A percentile compares a stretch with the other conserved stretches of the same genome.
phyloP scores from a whole-genome alignment of 495 filamentous ascomycete genomes.

The Aspergillus affinis region DNA sequence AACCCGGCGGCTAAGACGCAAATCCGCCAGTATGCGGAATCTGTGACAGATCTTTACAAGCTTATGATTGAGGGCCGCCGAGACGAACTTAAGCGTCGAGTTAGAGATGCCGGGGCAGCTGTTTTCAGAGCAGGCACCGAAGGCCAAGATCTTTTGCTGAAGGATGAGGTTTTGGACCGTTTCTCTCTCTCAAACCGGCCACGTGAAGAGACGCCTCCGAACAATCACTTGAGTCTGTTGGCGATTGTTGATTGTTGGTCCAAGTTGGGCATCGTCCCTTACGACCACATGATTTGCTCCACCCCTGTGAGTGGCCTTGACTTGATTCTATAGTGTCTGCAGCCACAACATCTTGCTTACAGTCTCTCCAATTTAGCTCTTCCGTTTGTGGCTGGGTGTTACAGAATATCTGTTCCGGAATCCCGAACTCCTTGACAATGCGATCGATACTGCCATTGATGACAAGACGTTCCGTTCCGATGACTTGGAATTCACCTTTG shows the following conservation, averaged over 20 bases:
- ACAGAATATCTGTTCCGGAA: conserved; percentile 95
- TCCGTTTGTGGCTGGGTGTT: conserved; percentile 96
- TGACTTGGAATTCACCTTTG: conserved; percentile 96
- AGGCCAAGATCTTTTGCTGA: conserved; percentile 67
- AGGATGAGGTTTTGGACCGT: conserved; percentile 80
- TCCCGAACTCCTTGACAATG: conserved; percentile 77
- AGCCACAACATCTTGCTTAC: not conserved
- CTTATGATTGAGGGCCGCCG: conserved; percentile 85
- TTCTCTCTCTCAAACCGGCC: conserved; percentile 73
- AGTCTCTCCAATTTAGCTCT: conserved; percentile 54
- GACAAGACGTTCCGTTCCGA: conserved; percentile 87
- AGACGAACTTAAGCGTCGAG: conserved; percentile 75
- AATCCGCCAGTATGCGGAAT: conserved; percentile 88
- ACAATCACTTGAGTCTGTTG: conserved; percentile 88
- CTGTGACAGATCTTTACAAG: conserved; percentile 92
- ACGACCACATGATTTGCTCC: conserved; percentile 99
- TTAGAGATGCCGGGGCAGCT: conserved; percentile 72
- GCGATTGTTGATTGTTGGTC: conserved; percentile 99
- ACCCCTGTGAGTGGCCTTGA: conserved; percentile 64
- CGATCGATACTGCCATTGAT: conserved; percentile 78
- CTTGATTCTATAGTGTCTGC: not conserved
- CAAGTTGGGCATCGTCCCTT: conserved; percentile 86
- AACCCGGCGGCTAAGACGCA: conserved; percentile 90
- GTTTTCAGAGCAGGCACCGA: conserved; percentile 67
- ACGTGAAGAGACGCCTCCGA: conserved; percentile 65